These are phyloP conservation scores for Monoraphidium neglectum DNA, from an alignment of 139 green algal genomes.

Conservation along the genomic window DNA sequence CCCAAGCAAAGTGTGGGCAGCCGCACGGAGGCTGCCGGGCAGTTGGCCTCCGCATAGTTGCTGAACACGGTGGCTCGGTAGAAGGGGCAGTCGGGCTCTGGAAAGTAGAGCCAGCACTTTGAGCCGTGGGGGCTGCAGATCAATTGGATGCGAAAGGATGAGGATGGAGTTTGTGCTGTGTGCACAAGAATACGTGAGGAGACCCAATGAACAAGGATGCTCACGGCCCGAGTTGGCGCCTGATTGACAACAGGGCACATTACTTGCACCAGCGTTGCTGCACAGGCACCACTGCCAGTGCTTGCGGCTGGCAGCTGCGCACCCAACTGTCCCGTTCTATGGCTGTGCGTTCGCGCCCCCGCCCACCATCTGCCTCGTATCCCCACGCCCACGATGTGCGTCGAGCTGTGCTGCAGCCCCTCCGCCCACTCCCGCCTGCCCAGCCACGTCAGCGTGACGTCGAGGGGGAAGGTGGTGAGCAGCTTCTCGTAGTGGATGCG, in stretches of 20 bases:
- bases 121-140: slow-evolving; percentile 75
- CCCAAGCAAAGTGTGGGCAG: slow-evolving; percentile 79
- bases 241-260: too few relatives aligned
- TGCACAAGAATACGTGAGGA: too few relatives aligned
- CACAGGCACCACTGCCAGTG: slow-evolving; percentile 94
- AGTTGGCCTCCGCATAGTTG: slow-evolving; percentile 89
- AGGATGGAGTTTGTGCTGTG: too few relatives aligned
- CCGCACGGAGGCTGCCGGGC: slow-evolving; percentile 52
- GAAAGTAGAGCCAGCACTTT: slow-evolving; percentile 97
- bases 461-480: slow-evolving; percentile 84
- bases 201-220: too few relatives aligned
- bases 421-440: slow-evolving; percentile 70
- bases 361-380: slow-evolving; percentile 51
- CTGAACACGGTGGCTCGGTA: slow-evolving; percentile 92
- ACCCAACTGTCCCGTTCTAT: too few relatives aligned
- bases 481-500: slow-evolving; percentile 62
- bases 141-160: too few relatives aligned
- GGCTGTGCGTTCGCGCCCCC: too few relatives aligned
- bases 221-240: too few relatives aligned
- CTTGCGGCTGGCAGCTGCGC: slow-evolving; percentile 59
- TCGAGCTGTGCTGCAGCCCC: slow-evolving; percentile 74
- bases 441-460: slow-evolving; percentile 72
- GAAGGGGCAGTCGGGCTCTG: slow-evolving; percentile 89
- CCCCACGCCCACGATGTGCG: slow-evolving; percentile 85
- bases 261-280: too few relatives aligned